These are phyloP conservation scores for Fusarium sp. DNA, from an alignment of 2,329 filamentous ascomycete species.

Conservation along the genomic window DNA sequence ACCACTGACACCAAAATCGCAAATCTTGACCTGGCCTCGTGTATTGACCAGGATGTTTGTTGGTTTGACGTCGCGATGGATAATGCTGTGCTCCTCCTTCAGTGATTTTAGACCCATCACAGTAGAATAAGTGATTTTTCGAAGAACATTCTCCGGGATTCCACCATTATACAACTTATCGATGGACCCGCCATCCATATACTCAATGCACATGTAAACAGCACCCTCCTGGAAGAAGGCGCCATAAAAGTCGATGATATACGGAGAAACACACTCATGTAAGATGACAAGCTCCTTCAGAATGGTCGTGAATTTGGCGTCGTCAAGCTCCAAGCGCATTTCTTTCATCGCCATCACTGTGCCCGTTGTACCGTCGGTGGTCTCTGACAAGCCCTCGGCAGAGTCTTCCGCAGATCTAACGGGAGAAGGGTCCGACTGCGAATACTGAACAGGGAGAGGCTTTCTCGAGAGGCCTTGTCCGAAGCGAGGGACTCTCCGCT, in stretches of 20 bases:
- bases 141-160: conserved; percentile 85
- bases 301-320: conserved; percentile 95
- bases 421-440: conserved; percentile 48
- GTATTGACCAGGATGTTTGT: conserved; percentile 98
- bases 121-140: conserved; percentile 89
- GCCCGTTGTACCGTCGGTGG: conserved; percentile 64
- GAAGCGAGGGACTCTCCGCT: conserved; percentile 65
- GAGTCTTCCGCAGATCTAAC: conserved; percentile 42
- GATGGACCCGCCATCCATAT: conserved; percentile 98
- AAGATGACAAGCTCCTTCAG: conserved; percentile 97
- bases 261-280: conserved; percentile 92
- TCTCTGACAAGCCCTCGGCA: conserved; percentile 43
- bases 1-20: conserved; percentile 96
- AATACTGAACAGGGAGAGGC: conserved; percentile 48
- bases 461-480: conserved; percentile 65
- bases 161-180: conserved; percentile 94
- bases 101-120: conserved; percentile 90
- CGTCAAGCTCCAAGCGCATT: conserved; percentile 92
- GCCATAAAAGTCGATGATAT: conserved; percentile 98
- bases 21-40: conserved; percentile 93
- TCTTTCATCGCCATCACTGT: conserved; percentile 99
- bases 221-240: conserved; percentile 99
- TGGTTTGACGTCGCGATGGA: conserved; percentile 97
- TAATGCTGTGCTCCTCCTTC: conserved; percentile 99
- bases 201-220: conserved; percentile 99